Conservation (phyloP, 441 rosid genomes). For the Gossypium gossypioides region DNA sequence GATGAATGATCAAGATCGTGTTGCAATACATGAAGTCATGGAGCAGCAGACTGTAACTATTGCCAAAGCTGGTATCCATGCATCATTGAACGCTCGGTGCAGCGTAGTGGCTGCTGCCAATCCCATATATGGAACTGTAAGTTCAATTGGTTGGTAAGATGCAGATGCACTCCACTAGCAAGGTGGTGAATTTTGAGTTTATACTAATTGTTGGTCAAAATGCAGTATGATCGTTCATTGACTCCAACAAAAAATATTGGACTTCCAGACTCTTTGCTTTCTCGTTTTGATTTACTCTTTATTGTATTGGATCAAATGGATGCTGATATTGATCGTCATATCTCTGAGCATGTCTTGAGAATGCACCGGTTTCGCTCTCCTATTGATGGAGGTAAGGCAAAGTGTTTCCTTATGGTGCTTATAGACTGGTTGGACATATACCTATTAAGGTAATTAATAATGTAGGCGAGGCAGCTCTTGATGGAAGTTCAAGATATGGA, state of each 20-base stretch:
- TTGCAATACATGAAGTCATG: constrained; percentile 99
- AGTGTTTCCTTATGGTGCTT: constrained; percentile 11
- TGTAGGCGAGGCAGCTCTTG: constrained; percentile 56
- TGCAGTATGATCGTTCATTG: constrained; percentile 90
- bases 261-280: constrained; percentile 96
- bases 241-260: constrained; percentile 99
- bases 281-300: constrained; percentile 93
- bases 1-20: constrained; percentile 98
- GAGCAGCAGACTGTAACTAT: constrained; percentile 99
- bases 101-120: constrained; percentile 99
- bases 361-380: constrained; percentile 81
- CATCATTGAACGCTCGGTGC: constrained; percentile 93
- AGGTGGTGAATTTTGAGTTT: not conserved
- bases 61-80: constrained; percentile 99
- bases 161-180: not conserved
- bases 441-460: constrained; percentile 14
- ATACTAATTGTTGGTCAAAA: constrained; percentile 12
- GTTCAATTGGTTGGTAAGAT: constrained; percentile 20
- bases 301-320: constrained; percentile 99
- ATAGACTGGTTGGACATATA: not conserved
- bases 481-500: constrained; percentile 54
- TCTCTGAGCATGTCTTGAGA: constrained; percentile 90
- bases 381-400: constrained; percentile 56
- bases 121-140: constrained; percentile 97
- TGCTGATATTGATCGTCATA: constrained; percentile 73